Evolutionary conservation across 495 filamentous ascomycete species (phyloP).

Genomic region (Aspergillus ellipticus): DNA sequence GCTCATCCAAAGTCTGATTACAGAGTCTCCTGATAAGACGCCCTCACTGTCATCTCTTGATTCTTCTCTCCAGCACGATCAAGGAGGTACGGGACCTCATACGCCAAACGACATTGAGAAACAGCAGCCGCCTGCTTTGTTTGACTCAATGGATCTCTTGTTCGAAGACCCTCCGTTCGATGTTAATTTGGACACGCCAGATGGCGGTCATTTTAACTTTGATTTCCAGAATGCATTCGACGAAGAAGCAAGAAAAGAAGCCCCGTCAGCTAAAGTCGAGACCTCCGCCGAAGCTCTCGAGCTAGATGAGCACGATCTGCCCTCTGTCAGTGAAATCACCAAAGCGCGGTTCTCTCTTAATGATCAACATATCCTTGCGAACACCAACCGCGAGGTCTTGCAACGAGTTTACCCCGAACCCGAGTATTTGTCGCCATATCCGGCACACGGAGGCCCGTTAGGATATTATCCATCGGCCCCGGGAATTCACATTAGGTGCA

Average conservation of each 20-base stretch:
- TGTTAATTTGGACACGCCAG: slow-evolving; percentile 2
- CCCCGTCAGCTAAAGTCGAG: not conserved
- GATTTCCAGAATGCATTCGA: not conserved
- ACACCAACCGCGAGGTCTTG: slow-evolving; percentile 18
- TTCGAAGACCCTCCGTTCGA: slow-evolving; percentile 17
- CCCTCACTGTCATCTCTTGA: slow-evolving; percentile 21
- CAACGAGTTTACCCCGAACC: slow-evolving; percentile 11
- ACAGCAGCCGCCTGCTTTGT: slow-evolving; percentile 17
- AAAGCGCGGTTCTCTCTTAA: slow-evolving; percentile 21
- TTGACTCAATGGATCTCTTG: slow-evolving; percentile 20
- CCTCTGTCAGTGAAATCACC: slow-evolving; percentile 17
- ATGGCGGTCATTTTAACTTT: slow-evolving; percentile 6
- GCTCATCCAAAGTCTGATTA: not conserved
- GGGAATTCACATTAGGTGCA: slow-evolving; percentile 19
- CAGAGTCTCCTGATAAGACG: slow-evolving; percentile 15
- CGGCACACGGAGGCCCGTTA: slow-evolving; percentile 19
- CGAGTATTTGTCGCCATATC: slow-evolving; percentile 26
- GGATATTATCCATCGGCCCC: slow-evolving; percentile 27
- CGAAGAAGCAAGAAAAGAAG: not conserved
- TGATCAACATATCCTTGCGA: slow-evolving; percentile 15
- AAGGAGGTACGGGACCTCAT: slow-evolving; percentile 12
- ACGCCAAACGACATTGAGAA: slow-evolving; percentile 15
- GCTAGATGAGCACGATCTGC: not conserved
- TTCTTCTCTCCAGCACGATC: slow-evolving; percentile 15
- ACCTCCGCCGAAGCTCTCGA: not conserved